Base-by-base conservation (phyloP, 2,329 filamentous ascomycete genomes). In the Exophiala alcalophila region DNA sequence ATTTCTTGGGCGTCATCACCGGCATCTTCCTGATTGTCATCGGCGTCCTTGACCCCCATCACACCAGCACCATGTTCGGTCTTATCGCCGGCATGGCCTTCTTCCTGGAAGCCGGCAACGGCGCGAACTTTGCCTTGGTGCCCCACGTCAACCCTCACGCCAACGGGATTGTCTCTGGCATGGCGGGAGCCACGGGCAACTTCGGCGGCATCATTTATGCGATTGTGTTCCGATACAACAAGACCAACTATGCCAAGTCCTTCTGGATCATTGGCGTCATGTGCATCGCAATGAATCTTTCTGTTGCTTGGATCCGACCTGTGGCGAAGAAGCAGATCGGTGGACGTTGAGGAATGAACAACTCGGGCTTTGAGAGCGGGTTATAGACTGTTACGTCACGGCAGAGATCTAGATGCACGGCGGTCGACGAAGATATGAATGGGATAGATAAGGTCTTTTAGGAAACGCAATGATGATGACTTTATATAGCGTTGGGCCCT, bases 201-300 rank as follows among this genome's bases (percentile, higher is more conserved):
- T 64, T 95, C 7, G 90, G 90, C 3, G 90, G 90, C 9, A 80
- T 95, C 37, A 64, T 94, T 34, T 94, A 92, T 58, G 84, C 87
- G 14, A 78, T 94, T 60, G 79, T 88, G 59, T 94, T 91, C 72
- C 73, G 87, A 35, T 92, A 90, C 65, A 71, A 77, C 34, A 80
- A 79, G 4, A 77, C 68, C 1, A 66, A 83, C 58, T 94, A 89
- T 59, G 78, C 72, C 8, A 80, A 73, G 61, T 78, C 78, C 0
- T 78, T 94, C 50, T 92, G 86, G 86, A 83, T 94, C 46, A 88
- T 91, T 58, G 89, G 89, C 3, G 70, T 82, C 26, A 81, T 94
- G 14, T 78, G 79, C 52, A 79, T 94, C 47, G 81, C 57, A 0
- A 65, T 91, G 18, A 86, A 89, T 59, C 26, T 90, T 33, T 67